phyloP scores from a whole-genome alignment of 495 filamentous ascomycete genomes.

The Thermothielavioides terrestris region DNA sequence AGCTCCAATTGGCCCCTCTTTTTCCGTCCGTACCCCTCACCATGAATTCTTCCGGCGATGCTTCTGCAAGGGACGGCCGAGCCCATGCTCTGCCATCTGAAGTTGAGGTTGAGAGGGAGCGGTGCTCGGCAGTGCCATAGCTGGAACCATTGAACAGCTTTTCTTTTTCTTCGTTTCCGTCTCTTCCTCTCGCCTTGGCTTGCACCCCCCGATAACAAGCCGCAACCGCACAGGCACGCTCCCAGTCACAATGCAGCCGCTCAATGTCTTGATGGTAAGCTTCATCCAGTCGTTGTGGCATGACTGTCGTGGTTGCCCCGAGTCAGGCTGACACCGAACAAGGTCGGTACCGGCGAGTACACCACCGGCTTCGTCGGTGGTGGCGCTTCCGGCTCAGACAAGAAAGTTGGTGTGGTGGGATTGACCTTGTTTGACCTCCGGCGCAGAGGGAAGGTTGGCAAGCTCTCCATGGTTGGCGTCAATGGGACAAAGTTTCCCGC shows the following conservation, averaged over 20 bases:
- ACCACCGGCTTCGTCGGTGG: slow-evolving; percentile 83
- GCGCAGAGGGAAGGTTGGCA: slow-evolving; percentile 76
- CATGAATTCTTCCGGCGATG: slow-evolving; percentile 4
- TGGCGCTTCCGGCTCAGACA: slow-evolving; percentile 71
- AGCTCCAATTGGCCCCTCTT: slow-evolving; percentile 8
- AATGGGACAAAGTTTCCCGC: slow-evolving; percentile 83
- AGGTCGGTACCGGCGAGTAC: slow-evolving; percentile 92
- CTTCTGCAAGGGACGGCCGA: too few relatives aligned
- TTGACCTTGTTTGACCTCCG: slow-evolving; percentile 85
- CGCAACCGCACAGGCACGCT: background rate
- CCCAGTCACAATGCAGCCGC: slow-evolving; percentile 53
- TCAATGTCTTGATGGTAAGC: slow-evolving; percentile 79
- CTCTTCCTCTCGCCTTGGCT: background rate
- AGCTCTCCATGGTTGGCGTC: slow-evolving; percentile 82
- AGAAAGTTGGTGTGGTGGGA: slow-evolving; percentile 89
- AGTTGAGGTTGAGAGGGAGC: background rate
- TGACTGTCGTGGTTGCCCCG: too few relatives aligned
- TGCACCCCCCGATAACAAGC: background rate
- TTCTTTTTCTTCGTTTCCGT: background rate
- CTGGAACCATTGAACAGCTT: too few relatives aligned
- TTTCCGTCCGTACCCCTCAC: slow-evolving; percentile 5
- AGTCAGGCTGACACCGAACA: slow-evolving; percentile 10
- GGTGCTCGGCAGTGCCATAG: background rate
- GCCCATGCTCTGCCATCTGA: background rate
- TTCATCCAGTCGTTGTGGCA: background rate